These are phyloP conservation scores for Cladosporium sp. DNA, from an alignment of 2,329 filamentous ascomycete genomes.

Conservation along the genomic window DNA sequence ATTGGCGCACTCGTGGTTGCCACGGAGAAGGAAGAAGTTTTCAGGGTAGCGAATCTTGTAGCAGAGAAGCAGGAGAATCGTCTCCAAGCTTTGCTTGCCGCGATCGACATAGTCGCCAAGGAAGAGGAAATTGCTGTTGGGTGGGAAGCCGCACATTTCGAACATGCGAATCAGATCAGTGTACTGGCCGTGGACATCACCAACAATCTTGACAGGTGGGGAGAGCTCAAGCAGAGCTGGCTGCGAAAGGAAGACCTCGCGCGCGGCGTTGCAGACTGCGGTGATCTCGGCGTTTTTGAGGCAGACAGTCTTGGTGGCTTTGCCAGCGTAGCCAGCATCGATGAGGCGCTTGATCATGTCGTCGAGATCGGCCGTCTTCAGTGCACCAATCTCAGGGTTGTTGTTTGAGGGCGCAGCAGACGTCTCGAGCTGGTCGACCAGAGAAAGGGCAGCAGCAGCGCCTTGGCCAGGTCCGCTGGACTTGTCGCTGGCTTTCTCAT, in stretches of 20 bases:
- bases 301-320: constrained; percentile 96
- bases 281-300: constrained; percentile 97
- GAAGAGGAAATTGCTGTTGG: constrained; percentile 87
- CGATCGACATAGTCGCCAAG: constrained; percentile 95
- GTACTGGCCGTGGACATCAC: constrained; percentile 95
- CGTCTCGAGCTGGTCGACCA: constrained; percentile 18
- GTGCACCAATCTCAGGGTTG: constrained; percentile 77
- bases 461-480: constrained; percentile 18
- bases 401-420: constrained; percentile 43
- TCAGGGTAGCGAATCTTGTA: constrained; percentile 98
- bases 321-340: constrained; percentile 92
- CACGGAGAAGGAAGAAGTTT: constrained; percentile 92
- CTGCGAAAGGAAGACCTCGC: constrained; percentile 86
- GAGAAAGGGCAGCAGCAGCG: constrained; percentile 25
- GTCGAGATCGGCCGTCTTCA: constrained; percentile 91
- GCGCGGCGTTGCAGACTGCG: constrained; percentile 83
- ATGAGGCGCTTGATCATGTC: constrained; percentile 95
- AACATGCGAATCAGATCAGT: constrained; percentile 95
- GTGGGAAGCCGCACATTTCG: constrained; percentile 97
- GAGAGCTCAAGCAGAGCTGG: constrained; percentile 88
- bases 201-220: constrained; percentile 95
- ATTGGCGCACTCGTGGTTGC: constrained; percentile 96
- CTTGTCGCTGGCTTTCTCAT: no score
- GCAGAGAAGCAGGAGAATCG: constrained; percentile 85
- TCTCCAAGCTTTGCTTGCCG: constrained; percentile 93